These are phyloP conservation scores for Talaromyces liani DNA, from an alignment of 495 filamentous ascomycete genomes.

Conservation along the genomic window DNA sequence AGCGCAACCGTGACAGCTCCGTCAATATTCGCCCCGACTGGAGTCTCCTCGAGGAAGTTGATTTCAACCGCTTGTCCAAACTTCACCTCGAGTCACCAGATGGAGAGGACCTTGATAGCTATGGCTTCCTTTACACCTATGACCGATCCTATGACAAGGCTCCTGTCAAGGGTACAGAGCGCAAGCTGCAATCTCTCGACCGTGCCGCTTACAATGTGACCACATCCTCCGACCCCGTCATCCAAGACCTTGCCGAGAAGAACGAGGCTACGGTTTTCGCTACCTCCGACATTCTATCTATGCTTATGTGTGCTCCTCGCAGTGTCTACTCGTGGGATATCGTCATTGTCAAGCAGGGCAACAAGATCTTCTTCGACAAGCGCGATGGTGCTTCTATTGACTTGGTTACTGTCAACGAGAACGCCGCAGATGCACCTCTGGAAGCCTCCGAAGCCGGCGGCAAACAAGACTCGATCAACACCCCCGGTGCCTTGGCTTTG, in stretches of 20 bases:
- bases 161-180: constrained; percentile 78
- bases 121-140: constrained; percentile 97
- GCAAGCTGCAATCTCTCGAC: constrained; percentile 79
- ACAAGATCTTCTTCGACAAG: constrained; percentile 98
- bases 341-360: constrained; percentile 78
- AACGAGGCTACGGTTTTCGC: constrained; percentile 96
- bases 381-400: constrained; percentile 88
- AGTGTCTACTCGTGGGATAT: constrained; percentile 98
- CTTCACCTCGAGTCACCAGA: constrained; percentile 90
- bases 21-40: constrained; percentile 92
- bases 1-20: constrained; percentile 89
- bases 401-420: constrained; percentile 97
- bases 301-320: constrained; percentile 97
- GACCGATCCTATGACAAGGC: constrained; percentile 90
- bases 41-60: constrained; percentile 95
- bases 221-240: constrained; percentile 88
- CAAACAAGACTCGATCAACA: constrained; percentile 92
- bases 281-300: constrained; percentile 91
- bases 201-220: constrained; percentile 97
- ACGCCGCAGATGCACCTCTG: constrained; percentile 90
- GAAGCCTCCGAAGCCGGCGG: constrained; percentile 70
- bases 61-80: constrained; percentile 90
- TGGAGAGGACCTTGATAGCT: constrained; percentile 88
- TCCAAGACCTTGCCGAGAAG: constrained; percentile 94
- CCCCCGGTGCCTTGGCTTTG: constrained; percentile 79